Base-by-base conservation (phyloP, 768 basidiomycete genomes). In the Pleurotus cornucopiae region DNA sequence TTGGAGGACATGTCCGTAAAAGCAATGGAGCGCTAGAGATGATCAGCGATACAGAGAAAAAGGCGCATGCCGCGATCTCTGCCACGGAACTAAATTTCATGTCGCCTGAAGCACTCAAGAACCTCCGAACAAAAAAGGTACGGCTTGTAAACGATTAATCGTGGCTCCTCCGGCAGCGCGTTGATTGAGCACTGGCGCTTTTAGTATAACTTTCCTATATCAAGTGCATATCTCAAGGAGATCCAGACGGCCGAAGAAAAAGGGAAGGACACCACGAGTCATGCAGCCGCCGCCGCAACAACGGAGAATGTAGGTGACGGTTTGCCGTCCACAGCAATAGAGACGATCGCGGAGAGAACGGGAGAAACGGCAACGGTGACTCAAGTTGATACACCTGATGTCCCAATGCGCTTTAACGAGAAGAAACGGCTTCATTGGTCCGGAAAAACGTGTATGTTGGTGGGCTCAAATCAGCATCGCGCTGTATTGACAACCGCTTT, bases 341-440 rank as follows among this genome's bases (percentile, higher is more conserved):
- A 68, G 23, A 62, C 70, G 13, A 58, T 72, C 13, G 62, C 64
- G 56, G 63, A 69, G 30, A 72, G 73, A 12, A 76, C 72, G 2
- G 76, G 74, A 12, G 72, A 68, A 16, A 14, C 65, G 18, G 43
- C 53, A 9, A 64, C 65, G 18, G 41, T 52, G 7, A 64, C 74
- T 26, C 77, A 79, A 54, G 62, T 58, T 2, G 89, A 89, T 61
- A 76, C 75, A 0, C 83, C 85, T 2, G 94, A 96, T 61, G 85
- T 86, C 1, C 84, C 82, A 1, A 61, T 82, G 20, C 79, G 91
- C 25, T 85, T 88, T 44, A 67, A 72, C 11, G 97, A 99, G 73
- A 98, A 98, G 75, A 92, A 84, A 66, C 76, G 91, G 51, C 67
- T 98, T 44, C 72, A 91, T 63, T 98, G 95, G 92, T 71, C 76